phyloP scores from a whole-genome alignment of 176 grass and related monocot genomes.

The Rhynchospora breviuscula region DNA sequence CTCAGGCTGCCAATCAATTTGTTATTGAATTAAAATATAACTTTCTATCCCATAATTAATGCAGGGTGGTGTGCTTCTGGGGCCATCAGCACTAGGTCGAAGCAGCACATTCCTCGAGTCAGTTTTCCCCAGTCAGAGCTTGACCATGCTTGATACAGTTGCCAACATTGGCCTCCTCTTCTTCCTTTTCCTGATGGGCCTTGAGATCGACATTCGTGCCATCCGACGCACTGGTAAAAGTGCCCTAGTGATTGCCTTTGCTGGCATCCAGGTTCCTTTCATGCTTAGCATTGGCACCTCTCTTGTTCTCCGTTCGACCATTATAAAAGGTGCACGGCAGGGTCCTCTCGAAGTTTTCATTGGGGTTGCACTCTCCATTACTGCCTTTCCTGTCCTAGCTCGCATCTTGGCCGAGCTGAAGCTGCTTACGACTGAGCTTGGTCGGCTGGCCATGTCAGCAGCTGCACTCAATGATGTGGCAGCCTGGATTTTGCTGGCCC shows the following conservation, averaged over 20 bases:
- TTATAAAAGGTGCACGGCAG: constrained; percentile 31
- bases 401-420: constrained; percentile 78
- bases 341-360: constrained; percentile 64
- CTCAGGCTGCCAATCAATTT: background rate
- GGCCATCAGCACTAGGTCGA: constrained; percentile 63
- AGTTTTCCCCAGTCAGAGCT: constrained; percentile 50
- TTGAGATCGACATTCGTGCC: constrained; percentile 56
- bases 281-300: constrained; percentile 55
- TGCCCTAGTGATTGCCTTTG: constrained; percentile 40
- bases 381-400: constrained; percentile 63
- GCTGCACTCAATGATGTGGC: constrained; percentile 59
- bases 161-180: constrained; percentile 69
- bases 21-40: background rate
- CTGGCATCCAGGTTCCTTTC: constrained; percentile 57
- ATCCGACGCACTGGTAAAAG: constrained; percentile 60
- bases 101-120: constrained; percentile 55
- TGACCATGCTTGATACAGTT: constrained; percentile 69
- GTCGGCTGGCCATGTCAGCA: constrained; percentile 59
- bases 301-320: constrained; percentile 38
- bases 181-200: constrained; percentile 81
- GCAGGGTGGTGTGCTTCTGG: constrained; percentile 67
- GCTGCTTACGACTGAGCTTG: constrained; percentile 58
- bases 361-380: constrained; percentile 82
- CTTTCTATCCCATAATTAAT: background rate
- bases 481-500: constrained; percentile 64